A percentile compares a stretch with the other conserved stretches of the same genome.
Evolutionary conservation across 495 filamentous ascomycete species (phyloP).

Genomic region (Chaetomium cochliodes): DNA sequence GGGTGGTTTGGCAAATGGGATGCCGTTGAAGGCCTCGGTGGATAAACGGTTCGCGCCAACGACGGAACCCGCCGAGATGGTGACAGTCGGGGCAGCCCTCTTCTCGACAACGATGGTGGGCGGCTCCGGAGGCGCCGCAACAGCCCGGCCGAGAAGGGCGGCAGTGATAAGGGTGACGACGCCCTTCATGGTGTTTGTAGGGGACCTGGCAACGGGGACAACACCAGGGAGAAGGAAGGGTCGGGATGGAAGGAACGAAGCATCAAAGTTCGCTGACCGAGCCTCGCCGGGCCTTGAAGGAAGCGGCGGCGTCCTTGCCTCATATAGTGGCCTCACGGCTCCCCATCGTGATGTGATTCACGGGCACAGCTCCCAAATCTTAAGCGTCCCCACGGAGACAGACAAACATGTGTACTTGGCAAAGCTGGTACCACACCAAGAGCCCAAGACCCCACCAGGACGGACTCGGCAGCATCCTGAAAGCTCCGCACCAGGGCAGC

Average conservation of each 20-base stretch:
- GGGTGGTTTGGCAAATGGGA: slow-evolving; percentile 50
- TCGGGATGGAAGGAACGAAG: slow-evolving; percentile 3
- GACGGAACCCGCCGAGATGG: slow-evolving; percentile 49
- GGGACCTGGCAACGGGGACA: not conserved
- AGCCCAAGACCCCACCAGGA: not conserved
- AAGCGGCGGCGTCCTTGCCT: not conserved
- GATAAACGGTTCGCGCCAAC: slow-evolving; percentile 40
- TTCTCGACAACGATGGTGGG: slow-evolving; percentile 37
- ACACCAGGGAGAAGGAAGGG: slow-evolving; percentile 3
- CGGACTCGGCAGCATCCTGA: not conserved
- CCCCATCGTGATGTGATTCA: not conserved
- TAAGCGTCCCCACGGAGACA: not conserved
- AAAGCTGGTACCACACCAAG: not conserved
- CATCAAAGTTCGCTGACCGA: slow-evolving; percentile 14
- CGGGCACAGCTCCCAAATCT: not conserved
- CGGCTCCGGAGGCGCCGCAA: slow-evolving; percentile 36
- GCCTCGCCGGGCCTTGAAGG: not conserved
- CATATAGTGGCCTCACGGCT: slow-evolving; percentile 1
- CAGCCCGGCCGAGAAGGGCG: slow-evolving; percentile 30
- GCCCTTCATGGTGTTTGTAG: slow-evolving; percentile 35
- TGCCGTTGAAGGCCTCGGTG: slow-evolving; percentile 49
- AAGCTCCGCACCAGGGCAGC: slow-evolving; percentile 15
- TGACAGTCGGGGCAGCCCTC: slow-evolving; percentile 48
- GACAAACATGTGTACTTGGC: slow-evolving; percentile 14
- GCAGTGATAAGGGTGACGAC: slow-evolving; percentile 23